Base-by-base conservation (phyloP, 495 filamentous ascomycete genomes). In the Penicillium desertorum region DNA sequence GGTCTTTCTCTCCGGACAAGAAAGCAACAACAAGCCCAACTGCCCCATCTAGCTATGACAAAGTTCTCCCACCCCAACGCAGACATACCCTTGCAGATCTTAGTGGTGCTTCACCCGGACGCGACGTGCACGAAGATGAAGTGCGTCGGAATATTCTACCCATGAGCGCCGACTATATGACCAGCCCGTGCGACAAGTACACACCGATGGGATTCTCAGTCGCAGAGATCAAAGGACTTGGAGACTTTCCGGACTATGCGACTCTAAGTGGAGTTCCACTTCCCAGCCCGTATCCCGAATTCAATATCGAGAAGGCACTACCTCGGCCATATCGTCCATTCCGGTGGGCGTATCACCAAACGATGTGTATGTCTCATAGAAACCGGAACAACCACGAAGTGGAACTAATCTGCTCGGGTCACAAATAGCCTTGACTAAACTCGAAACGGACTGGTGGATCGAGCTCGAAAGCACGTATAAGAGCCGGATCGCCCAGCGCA, bases 381-480 rank as follows among this genome's bases (percentile, higher is more conserved):
- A 27, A 23, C 16, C n/a, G 4, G 11, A 17, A 42, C 10, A 30
- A 56, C 10, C 6, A 27, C 41, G 39, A 46, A 3, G 43, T 8
- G 17, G 71, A 48, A 71, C 55, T 44, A 41, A 50, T 25, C 9
- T 19, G 6, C 19, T 42, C 39, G 16, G 36, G 11, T 12, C 25
- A 12, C 11, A 44, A 20, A 44, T 57, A 96, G 91, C 91, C 7
- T 72, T 94, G 10, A 86, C 81, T 34, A 96, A 91, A 55, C 74
- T 92, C 63, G 88, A 96, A 62, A 80, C 87, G 0, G 86, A 95
- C 72, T 96, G 88, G 86, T 96, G 92, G 92, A 80, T 96, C 29
- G 92, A 96, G 71, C 79, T 96, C 7, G 91, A 94, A 60, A 86
- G 81, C 30, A 88, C 83, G 16, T 96, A 96, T 70, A 75, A 73